Evolutionary conservation across 1,284 basidiomycete genomes (phyloP).

Genomic region (Mycena sp.): DNA sequence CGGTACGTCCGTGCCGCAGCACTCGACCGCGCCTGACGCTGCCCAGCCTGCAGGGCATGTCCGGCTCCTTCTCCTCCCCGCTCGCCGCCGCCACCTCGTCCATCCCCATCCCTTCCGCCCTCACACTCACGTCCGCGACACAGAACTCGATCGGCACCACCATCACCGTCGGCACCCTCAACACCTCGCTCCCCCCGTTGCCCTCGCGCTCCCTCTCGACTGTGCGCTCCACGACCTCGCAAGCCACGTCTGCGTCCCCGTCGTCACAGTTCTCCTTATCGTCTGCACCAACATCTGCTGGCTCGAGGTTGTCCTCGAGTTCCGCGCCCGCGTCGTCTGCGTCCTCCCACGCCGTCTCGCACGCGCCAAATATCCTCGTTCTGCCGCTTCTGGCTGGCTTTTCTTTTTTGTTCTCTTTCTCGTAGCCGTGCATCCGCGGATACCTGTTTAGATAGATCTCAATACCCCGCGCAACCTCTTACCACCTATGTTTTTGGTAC

Average conservation of each 20-base stretch:
- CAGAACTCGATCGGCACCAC: constrained; percentile 41
- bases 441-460: too few relatives aligned
- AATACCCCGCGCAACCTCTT: too few relatives aligned
- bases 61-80: constrained; percentile 61
- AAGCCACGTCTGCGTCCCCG: neutral
- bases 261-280: constrained; percentile 13
- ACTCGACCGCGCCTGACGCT: neutral
- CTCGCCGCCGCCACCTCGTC: constrained; percentile 57
- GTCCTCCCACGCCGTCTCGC: constrained; percentile 2
- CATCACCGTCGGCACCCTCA: constrained; percentile 48
- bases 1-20: constrained; percentile 45
- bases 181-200: constrained; percentile 35
- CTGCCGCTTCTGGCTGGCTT: constrained; percentile 21
- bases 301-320: too few relatives aligned
- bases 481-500: too few relatives aligned
- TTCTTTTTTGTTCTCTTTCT: too few relatives aligned
- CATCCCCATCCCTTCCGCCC: constrained; percentile 55
- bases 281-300: constrained; percentile 8
- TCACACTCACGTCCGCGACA: constrained; percentile 39
- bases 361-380: neutral
- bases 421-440: too few relatives aligned
- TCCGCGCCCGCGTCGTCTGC: neutral
- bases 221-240: neutral
- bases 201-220: constrained; percentile 11
- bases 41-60: constrained; percentile 63